Evolutionary conservation across 1,284 basidiomycete genomes (phyloP).

Genomic region (Ganoderma boninense): DNA sequence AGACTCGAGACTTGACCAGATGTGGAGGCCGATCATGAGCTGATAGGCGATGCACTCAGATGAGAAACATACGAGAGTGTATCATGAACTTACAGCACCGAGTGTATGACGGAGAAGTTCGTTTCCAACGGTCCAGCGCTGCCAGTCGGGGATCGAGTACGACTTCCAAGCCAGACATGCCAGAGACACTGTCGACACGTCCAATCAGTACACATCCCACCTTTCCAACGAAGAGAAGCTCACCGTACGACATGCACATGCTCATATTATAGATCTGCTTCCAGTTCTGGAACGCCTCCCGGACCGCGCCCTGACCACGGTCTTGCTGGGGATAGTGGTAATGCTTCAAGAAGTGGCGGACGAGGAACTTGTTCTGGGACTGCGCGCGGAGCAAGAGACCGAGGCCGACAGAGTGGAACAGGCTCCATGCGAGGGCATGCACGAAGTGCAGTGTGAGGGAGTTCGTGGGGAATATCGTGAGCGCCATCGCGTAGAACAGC

Average conservation of each 20-base stretch:
- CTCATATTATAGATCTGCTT: constrained; percentile 93
- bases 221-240: neutral
- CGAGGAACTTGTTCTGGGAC: constrained; percentile 88
- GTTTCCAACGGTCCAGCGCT: constrained; percentile 90
- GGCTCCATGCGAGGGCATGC: constrained; percentile 88
- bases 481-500: constrained; percentile 13
- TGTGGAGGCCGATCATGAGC: constrained; percentile 88
- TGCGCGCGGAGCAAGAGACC: constrained; percentile 88
- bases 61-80: neutral
- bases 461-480: constrained; percentile 48
- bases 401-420: constrained; percentile 91
- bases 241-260: constrained; percentile 94
- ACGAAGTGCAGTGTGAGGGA: constrained; percentile 74
- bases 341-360: constrained; percentile 93
- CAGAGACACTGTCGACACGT: constrained; percentile 66
- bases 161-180: constrained; percentile 89
- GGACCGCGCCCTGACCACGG: constrained; percentile 75
- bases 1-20: constrained; percentile 92
- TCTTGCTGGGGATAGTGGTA: constrained; percentile 81
- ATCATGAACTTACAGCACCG: constrained; percentile 69
- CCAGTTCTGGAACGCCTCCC: constrained; percentile 96
- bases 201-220: neutral
- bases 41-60: constrained; percentile 40
- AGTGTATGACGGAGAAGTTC: constrained; percentile 90
- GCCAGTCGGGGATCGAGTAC: constrained; percentile 70